Percentiles rank a stretch among this genome's conserved stretches.
Conservation (phyloP, 2,329 filamentous ascomycete genomes). For the Amphichorda felina region DNA sequence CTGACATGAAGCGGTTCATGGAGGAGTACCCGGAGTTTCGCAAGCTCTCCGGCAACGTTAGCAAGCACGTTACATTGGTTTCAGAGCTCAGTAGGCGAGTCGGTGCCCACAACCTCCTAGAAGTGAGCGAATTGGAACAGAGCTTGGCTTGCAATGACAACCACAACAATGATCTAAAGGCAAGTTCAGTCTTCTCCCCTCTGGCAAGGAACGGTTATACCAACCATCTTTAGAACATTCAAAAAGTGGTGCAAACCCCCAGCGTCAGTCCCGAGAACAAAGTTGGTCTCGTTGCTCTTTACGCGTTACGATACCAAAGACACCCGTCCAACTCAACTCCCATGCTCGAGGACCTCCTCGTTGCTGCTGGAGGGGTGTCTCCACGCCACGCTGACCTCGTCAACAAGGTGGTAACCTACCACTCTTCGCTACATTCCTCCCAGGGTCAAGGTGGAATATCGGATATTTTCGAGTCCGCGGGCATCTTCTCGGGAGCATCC, state of each 20-base stretch:
- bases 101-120: conserved; percentile 74
- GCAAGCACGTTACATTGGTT: conserved; percentile 94
- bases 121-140: conserved; percentile 94
- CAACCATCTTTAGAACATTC: conserved; percentile 51
- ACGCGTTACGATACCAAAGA: conserved; percentile 84
- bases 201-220: conserved; percentile 1
- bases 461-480: conserved; percentile 83
- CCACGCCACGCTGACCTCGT: conserved; percentile 68
- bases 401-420: conserved; percentile 71
- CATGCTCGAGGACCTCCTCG: conserved; percentile 76
- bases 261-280: conserved; percentile 72
- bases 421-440: conserved; percentile 72
- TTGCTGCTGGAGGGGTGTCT: conserved; percentile 71
- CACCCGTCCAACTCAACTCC: conserved; percentile 74
- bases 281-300: conserved; percentile 82
- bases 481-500: conserved; percentile 81
- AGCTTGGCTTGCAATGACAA: conserved; percentile 96
- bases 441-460: conserved; percentile 69
- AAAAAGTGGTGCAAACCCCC: conserved; percentile 73
- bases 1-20: conserved; percentile 98
- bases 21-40: conserved; percentile 98
- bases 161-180: conserved; percentile 82
- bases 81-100: conserved; percentile 86
- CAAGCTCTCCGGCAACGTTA: conserved; percentile 93
- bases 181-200: conserved; percentile 23